A percentile compares a stretch with the other conserved stretches of the same genome.
Conservation (phyloP, 345 rosid species). For the Melastoma malabathricum region DNA sequence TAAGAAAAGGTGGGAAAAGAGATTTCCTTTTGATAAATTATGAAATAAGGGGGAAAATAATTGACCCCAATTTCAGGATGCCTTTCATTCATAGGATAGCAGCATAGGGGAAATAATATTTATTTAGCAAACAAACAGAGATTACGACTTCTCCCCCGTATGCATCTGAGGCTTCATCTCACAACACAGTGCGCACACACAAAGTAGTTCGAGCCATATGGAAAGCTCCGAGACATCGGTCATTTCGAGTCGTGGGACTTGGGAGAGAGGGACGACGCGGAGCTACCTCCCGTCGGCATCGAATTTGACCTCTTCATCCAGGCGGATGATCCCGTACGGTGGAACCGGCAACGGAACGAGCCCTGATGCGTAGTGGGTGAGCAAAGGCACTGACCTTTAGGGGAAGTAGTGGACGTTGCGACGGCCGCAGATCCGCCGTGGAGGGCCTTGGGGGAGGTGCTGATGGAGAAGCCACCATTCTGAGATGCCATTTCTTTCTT, state of each 20-base stretch:
- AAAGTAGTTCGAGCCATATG: no score
- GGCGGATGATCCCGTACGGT: slow-evolving; percentile 26
- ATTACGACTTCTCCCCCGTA: no score
- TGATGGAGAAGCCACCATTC: slow-evolving; percentile 9
- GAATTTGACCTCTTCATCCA: slow-evolving; percentile 48
- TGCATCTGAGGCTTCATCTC: no score
- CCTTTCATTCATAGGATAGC: no score
- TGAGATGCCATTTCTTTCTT: slow-evolving; percentile 11
- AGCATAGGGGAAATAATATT: no score
- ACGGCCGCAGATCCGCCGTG: slow-evolving; percentile 1
- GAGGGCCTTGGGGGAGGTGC: slow-evolving; percentile 24
- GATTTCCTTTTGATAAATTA: no score
- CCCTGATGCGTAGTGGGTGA: slow-evolving; percentile 64
- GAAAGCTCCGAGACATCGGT: neutral
- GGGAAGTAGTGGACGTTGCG: slow-evolving; percentile 5
- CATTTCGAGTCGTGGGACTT: slow-evolving; percentile 10
- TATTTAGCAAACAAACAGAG: no score
- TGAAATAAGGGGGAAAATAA: no score
- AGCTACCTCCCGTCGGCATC: slow-evolving; percentile 24
- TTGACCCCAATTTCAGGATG: no score
- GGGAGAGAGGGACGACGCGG: slow-evolving; percentile 21
- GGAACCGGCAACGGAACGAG: slow-evolving; percentile 56
- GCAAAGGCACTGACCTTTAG: slow-evolving; percentile 47
- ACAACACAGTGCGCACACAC: no score
- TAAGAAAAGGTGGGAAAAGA: no score